Evolutionary conservation across 169 alveolate genomes (phyloP).

Genomic region (Plasmodium blacklocki): DNA sequence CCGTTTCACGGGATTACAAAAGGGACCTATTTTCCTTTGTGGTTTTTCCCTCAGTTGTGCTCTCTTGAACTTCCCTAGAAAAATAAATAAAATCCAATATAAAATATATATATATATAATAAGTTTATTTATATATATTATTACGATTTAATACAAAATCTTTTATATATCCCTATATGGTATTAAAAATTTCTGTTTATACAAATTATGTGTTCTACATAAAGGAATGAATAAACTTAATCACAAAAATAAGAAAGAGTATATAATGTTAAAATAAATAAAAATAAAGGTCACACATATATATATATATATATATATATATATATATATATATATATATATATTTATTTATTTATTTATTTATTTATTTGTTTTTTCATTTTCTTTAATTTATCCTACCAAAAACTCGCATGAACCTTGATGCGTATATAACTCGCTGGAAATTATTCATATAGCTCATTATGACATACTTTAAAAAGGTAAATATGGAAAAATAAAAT

Average conservation of each 20-base stretch:
- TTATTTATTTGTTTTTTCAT: not conserved
- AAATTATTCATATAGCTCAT: conserved; percentile 68
- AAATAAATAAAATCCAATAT: not conserved
- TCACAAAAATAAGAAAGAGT: not conserved
- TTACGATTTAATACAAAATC: too few relatives aligned
- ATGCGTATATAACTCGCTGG: conserved; percentile 77
- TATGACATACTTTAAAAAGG: not conserved
- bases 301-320: not conserved
- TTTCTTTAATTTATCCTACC: conserved; percentile 24
- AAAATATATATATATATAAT: too few relatives aligned
- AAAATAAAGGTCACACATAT: not conserved
- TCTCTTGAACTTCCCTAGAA: conserved; percentile 80
- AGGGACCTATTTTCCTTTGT: conserved; percentile 86
- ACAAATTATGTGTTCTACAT: too few relatives aligned
- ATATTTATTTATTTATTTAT: not conserved
- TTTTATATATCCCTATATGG: too few relatives aligned
- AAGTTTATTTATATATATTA: too few relatives aligned
- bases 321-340: not conserved
- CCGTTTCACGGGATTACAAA: conserved; percentile 86
- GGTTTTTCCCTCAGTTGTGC: conserved; percentile 89
- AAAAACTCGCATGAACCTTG: conserved; percentile 81
- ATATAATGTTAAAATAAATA: not conserved
- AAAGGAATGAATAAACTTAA: too few relatives aligned
- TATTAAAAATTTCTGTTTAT: too few relatives aligned
- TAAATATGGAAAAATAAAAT: too few relatives aligned